phyloP scores from a whole-genome alignment of 2,329 filamentous ascomycete genomes.

The Cordyceps cateniannulata region DNA sequence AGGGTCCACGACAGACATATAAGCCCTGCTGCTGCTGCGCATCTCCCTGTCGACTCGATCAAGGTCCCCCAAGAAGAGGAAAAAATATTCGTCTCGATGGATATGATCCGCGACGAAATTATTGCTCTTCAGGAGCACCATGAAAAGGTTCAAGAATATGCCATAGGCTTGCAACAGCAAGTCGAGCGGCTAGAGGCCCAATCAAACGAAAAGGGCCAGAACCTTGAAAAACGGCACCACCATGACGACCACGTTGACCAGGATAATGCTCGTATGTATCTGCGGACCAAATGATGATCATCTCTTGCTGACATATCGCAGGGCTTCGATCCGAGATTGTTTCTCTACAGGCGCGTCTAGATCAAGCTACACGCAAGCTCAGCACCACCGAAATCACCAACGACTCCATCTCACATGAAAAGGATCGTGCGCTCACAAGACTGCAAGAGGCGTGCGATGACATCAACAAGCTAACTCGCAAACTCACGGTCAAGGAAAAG shows the following conservation, averaged over 20 bases:
- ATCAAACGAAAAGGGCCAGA: constrained; percentile 33
- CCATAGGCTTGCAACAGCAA: constrained; percentile 45
- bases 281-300: not conserved
- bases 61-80: constrained; percentile 48
- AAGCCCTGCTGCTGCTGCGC: constrained; percentile 27
- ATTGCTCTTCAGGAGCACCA: constrained; percentile 50
- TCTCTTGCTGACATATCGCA: constrained; percentile 21
- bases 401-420: constrained; percentile 55
- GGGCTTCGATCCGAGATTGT: constrained; percentile 55
- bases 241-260: constrained; percentile 1
- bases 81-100: constrained; percentile 53
- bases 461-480: constrained; percentile 43
- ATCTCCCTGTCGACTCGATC: constrained; percentile 45
- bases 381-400: constrained; percentile 58
- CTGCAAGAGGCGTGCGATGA: constrained; percentile 55
- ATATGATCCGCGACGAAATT: constrained; percentile 55
- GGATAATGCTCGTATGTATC: constrained; percentile 6
- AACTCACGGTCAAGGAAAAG: constrained; percentile 34
- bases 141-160: constrained; percentile 48
- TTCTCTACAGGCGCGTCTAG: constrained; percentile 53
- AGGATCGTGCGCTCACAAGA: constrained; percentile 58
- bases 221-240: constrained; percentile 5
- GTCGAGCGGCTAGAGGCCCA: constrained; percentile 44
- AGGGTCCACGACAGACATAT: constrained; percentile 39
- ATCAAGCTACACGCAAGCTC: constrained; percentile 55